phyloP scores from a whole-genome alignment of 225 moss, liverwort and hornwort genomes.

The Physcomitrium patens region DNA sequence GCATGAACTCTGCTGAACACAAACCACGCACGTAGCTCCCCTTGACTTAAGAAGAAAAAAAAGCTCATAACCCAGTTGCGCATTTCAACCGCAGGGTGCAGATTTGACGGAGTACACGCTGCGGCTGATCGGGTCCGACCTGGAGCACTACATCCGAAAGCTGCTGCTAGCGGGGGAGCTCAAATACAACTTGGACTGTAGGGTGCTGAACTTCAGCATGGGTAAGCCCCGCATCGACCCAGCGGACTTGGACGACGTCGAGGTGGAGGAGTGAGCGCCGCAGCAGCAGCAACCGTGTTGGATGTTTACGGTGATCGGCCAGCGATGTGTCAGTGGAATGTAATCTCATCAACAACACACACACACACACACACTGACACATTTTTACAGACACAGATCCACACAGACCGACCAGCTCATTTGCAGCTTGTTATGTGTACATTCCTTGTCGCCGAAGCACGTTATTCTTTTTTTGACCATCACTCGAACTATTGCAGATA shows the following conservation, averaged over 20 bases:
- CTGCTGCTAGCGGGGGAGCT: slow-evolving; percentile 89
- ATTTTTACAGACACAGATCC: no score
- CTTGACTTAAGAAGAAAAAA: no score
- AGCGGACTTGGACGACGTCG: slow-evolving; percentile 59
- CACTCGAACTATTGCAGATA: no score
- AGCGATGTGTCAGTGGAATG: slow-evolving; percentile 20
- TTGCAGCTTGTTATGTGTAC: slow-evolving; percentile 24
- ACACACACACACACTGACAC: no score
- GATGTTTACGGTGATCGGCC: slow-evolving; percentile 6
- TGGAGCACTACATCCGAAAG: slow-evolving; percentile 94
- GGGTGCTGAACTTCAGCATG: slow-evolving; percentile 99
- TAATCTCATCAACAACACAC: slow-evolving; percentile 15
- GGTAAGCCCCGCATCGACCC: slow-evolving; percentile 85
- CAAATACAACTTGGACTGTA: slow-evolving; percentile 90
- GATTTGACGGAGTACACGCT: slow-evolving; percentile 87
- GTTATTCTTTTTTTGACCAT: no score
- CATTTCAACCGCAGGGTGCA: slow-evolving; percentile 73
- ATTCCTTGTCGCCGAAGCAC: slow-evolving; percentile 15
- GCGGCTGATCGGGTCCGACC: slow-evolving; percentile 86
- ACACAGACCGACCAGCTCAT: neutral
- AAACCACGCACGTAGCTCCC: no score
- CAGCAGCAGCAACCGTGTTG: slow-evolving; percentile 16
- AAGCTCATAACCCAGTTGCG: slow-evolving; percentile 10
- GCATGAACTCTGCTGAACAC: no score
- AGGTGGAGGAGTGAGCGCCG: slow-evolving; percentile 46